Evolutionary conservation across 2,329 filamentous ascomycete species (phyloP), one percentile per base, ranked within the genome.

Genomic region (Calonectria naviculata): DNA sequence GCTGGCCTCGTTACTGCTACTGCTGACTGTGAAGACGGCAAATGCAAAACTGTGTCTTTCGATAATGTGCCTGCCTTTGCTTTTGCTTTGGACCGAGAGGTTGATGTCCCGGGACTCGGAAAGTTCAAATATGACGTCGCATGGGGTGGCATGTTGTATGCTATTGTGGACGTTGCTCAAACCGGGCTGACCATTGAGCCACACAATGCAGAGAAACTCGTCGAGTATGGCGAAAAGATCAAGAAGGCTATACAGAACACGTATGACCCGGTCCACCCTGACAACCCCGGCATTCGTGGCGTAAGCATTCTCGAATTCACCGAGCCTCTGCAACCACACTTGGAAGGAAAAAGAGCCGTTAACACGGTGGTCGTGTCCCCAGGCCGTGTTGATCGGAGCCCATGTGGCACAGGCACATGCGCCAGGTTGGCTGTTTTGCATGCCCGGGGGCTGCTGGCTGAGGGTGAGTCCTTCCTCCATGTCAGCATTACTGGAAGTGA

Each of bases 61-160:
- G 80, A 86, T 66, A 87, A 87, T 67, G 83, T 87, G 0, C 82
- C 86, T 0, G 72, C 83, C 0, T 87, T 87, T 72, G 84, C 84
- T 8, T 81, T 80, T 42, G 78, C 74, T 5, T 76, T 87, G 2
- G 84, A 85, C 71, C 71, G 81, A 28, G 74, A 79, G 62, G 79
- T 87, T 17, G 70, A 82, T 0, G 84, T 87, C 0, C 83, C 83
- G 0, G 85, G 82, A 0, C 28, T 87, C 0, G 85, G 85, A 0
- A 77, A 69, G 5, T 71, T 87, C 3, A 71, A 63, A 0, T 83
- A 86, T 4, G 85, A 88, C 64, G 79, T 88, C 58, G 85, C 83
- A 24, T 87, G 83, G 78, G 86, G 86, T 5, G 85, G 85, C 1
- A 86, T 86, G 85, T 81, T 83, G 73, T 88, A 84, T 66, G 83